Evolutionary conservation across 148 eudicot species (phyloP), one percentile per base, ranked within the genome.

Genomic region (Pouteria glomerata): DNA sequence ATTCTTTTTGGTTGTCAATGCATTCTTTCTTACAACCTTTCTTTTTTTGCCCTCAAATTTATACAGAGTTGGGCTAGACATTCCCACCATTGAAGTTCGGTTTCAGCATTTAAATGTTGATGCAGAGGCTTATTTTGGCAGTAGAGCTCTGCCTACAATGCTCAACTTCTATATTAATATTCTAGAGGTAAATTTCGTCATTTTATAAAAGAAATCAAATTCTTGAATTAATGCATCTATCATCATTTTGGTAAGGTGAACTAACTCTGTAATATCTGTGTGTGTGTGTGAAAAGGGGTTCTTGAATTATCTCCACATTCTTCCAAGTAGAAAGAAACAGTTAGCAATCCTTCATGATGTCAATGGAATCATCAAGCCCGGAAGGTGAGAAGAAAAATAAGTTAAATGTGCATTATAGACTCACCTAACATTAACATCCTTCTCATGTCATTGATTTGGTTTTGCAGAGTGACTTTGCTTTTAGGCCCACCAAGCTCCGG

Each of bases 61-160:
- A 16, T 27, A 26, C 85, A 88, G 97, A 74, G 93, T 90, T 61
- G 91, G 91, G 45, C 78, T 90, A 6, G 87, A 85, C 37, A 82
- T 87, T 74, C 97, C 94, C 10, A 85, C 91, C 6, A 91, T 91
- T 30, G 97, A 91, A 80, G 97, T 90, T 27, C 76, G 97, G 63
- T 90, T 74, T 50, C 93, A 90, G 81, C 85, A 90, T 79, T 68
- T 88, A 44, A 88, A 77, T 53, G 78, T 90, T 47, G 88, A 87
- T 57, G 91, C 93, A 62, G 69, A 85, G 53, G 88, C 87, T 57
- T 77, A 78, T 65, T 85, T 79, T 51, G 92, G 93, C 42, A 77
- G 88, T 58, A 83, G 97, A 81, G 97, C 91, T 47, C 65, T 90
- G 73, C 97, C 97, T 63, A 81, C 97, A 37, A 78, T 88, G 10